These are phyloP conservation scores for Ganoderma lucidum DNA, from an alignment of 1,284 basidiomycete genomes.

Conservation along the genomic window DNA sequence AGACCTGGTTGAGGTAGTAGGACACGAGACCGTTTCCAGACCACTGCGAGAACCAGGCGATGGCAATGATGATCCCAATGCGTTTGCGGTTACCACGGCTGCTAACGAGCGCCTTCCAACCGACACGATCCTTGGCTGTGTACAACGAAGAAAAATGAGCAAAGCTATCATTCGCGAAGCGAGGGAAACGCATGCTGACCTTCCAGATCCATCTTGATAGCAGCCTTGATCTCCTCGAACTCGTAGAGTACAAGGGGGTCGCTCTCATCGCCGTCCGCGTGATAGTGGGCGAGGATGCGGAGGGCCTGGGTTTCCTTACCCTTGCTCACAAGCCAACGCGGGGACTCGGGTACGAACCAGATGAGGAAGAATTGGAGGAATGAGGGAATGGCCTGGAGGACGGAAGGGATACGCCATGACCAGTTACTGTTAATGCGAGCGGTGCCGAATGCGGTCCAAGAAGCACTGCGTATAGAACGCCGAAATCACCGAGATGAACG, in stretches of 20 bases:
- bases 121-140: constrained; percentile 50
- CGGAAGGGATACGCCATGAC: constrained; percentile 80
- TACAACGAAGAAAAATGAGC: neutral
- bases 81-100: constrained; percentile 74
- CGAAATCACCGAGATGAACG: constrained; percentile 21
- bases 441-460: constrained; percentile 81
- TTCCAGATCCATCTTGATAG: constrained; percentile 68
- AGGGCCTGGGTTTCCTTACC: constrained; percentile 69
- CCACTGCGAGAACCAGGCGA: constrained; percentile 81
- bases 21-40: constrained; percentile 80
- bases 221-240: constrained; percentile 80
- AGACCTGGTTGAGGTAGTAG: constrained; percentile 78
- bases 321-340: constrained; percentile 74
- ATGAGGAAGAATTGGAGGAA: constrained; percentile 67
- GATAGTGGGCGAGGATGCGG: constrained; percentile 73
- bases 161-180: neutral
- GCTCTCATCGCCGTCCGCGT: constrained; percentile 73
- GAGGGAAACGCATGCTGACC: constrained; percentile 30
- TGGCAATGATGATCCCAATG: constrained; percentile 71
- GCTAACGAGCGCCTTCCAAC: constrained; percentile 66
- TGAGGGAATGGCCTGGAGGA: constrained; percentile 71
- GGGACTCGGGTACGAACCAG: constrained; percentile 74
- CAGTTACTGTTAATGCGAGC: constrained; percentile 70
- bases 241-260: constrained; percentile 79
- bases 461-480: constrained; percentile 53